Percentiles rank a stretch among this genome's conserved stretches.
Conservation (phyloP, 257 asterid species). For the Gynochthodes officinalis region DNA sequence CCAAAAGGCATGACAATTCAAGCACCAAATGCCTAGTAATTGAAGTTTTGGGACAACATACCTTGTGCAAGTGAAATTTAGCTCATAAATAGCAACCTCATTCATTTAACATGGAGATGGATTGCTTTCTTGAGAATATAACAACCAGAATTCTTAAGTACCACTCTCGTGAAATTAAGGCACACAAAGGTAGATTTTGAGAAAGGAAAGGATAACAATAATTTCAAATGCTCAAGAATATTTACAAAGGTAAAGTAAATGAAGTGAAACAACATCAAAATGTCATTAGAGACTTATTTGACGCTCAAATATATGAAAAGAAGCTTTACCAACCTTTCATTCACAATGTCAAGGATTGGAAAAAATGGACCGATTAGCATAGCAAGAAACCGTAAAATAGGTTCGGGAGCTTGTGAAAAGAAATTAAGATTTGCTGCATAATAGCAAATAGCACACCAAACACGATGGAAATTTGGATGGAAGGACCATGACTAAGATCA, state of each 20-base stretch:
- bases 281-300: not conserved
- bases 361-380: conserved; percentile 93
- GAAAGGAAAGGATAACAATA: no score
- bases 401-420: conserved; percentile 80
- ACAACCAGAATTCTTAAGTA: not conserved
- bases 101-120: not conserved
- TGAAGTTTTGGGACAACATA: not conserved
- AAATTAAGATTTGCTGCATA: conserved; percentile 75
- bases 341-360: conserved; percentile 76
- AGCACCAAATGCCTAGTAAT: not conserved
- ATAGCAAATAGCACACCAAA: conserved; percentile 25
- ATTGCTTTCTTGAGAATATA: not conserved
- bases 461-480: conserved; percentile 20
- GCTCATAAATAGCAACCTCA: not conserved
- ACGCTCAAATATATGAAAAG: not conserved
- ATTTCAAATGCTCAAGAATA: no score
- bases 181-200: not conserved
- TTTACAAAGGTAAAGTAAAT: no score
- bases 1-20: not conserved
- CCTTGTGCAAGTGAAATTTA: not conserved
- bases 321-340: conserved; percentile 71
- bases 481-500: conserved; percentile 12
- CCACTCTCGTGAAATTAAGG: not conserved
- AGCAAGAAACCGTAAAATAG: conserved; percentile 77
- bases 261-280: no score